Evolutionary conservation across 129 eudicot species (phyloP).

Genomic region (Lactuca sativa): DNA sequence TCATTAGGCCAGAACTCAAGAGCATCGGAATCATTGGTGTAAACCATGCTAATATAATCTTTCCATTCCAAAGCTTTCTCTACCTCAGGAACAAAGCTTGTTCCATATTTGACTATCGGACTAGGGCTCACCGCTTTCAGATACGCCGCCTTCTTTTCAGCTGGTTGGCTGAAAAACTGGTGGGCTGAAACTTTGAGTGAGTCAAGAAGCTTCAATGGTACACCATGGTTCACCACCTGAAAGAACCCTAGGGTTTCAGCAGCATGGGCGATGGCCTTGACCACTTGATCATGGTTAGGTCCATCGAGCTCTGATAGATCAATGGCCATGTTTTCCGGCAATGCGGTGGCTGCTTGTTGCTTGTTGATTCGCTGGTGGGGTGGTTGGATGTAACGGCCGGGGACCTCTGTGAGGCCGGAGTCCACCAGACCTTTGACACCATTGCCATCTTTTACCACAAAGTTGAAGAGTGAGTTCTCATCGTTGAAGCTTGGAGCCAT

Average conservation of each 20-base stretch:
- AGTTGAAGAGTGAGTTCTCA: constrained; percentile 31
- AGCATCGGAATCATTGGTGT: constrained; percentile 41
- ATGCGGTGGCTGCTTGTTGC: background rate
- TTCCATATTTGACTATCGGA: constrained; percentile 36
- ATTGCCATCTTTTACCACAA: constrained; percentile 34
- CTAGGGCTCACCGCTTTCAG: constrained; percentile 46
- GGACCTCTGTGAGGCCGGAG: constrained; percentile 31
- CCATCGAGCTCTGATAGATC: constrained; percentile 39
- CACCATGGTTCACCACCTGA: constrained; percentile 52
- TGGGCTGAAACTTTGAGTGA: constrained; percentile 41
- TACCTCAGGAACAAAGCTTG: constrained; percentile 44
- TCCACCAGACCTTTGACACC: constrained; percentile 47
- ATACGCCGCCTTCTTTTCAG: constrained; percentile 36
- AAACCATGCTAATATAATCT: constrained; percentile 41
- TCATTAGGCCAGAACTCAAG: constrained; percentile 38
- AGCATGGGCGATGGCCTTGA: constrained; percentile 30
- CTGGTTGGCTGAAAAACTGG: constrained; percentile 34
- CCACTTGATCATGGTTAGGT: constrained; percentile 37
- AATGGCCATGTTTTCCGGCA: constrained; percentile 15
- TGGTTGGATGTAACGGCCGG: constrained; percentile 35
- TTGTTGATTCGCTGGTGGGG: constrained; percentile 26
- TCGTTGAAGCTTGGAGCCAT: constrained; percentile 30
- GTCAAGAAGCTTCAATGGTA: constrained; percentile 34
- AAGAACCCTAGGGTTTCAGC: constrained; percentile 46
- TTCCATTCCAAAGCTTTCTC: constrained; percentile 54